Percentiles rank a stretch among this genome's conserved stretches.
phyloP scores from a whole-genome alignment of 768 basidiomycete genomes.

The Lentinula raphanica region DNA sequence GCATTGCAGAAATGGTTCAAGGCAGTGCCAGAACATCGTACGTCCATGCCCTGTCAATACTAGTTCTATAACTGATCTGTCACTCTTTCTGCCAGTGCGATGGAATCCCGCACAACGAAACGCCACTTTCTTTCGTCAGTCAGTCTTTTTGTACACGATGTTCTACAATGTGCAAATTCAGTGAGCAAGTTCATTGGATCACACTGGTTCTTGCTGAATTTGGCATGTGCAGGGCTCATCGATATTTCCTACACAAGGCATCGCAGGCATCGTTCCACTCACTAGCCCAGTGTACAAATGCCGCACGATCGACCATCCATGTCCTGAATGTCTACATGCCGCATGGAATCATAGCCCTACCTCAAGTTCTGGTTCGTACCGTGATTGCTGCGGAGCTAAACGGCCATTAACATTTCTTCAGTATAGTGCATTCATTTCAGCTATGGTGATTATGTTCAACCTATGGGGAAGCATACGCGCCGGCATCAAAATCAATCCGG shows the following conservation, averaged over 20 bases:
- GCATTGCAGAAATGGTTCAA: constrained; percentile 50
- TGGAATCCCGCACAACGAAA: constrained; percentile 9
- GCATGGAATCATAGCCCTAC: constrained; percentile 21
- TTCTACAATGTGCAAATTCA: constrained; percentile 9
- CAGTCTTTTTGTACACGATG: constrained; percentile 5
- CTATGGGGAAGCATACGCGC: constrained; percentile 48
- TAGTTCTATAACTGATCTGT: background rate
- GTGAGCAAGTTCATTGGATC: background rate
- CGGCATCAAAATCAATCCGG: constrained; percentile 33
- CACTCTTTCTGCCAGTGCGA: background rate
- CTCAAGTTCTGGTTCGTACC: constrained; percentile 31
- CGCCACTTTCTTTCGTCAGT: constrained; percentile 9
- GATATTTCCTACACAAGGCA: constrained; percentile 8
- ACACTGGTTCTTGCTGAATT: background rate
- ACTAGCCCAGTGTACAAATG: constrained; percentile 12
- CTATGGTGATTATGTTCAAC: constrained; percentile 49
- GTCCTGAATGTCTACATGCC: background rate
- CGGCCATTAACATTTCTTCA: background rate
- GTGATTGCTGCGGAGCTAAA: background rate
- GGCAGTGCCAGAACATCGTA: constrained; percentile 39
- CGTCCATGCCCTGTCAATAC: constrained; percentile 6
- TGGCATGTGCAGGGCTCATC: constrained; percentile 1
- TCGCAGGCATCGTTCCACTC: constrained; percentile 10
- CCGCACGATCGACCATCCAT: constrained; percentile 7
- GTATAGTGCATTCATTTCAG: constrained; percentile 38